Conservation (phyloP, 805 yeast species). For the Ogataea zsoltii region DNA sequence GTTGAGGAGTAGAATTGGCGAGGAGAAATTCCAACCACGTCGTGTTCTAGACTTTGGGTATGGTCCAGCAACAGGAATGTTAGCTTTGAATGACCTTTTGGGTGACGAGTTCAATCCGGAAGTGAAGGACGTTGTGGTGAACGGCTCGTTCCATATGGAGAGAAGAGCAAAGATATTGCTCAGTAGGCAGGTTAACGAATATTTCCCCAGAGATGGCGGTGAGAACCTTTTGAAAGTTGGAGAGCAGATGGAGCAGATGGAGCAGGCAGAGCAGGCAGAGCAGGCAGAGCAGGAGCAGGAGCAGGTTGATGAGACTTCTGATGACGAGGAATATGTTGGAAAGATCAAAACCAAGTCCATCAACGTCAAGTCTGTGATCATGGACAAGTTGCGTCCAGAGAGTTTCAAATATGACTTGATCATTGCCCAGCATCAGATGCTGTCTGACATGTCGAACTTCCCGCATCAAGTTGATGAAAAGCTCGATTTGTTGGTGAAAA, state of each 20-base stretch:
- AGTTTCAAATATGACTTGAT: constrained; percentile 72
- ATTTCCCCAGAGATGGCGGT: constrained; percentile 25
- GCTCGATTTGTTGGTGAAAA: constrained; percentile 55
- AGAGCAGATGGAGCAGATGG: constrained; percentile 8
- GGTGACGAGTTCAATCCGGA: constrained; percentile 62
- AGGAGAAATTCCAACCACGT: constrained; percentile 56
- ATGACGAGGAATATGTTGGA: constrained; percentile 40
- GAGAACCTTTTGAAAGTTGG: constrained; percentile 37
- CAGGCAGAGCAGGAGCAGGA: constrained; percentile 8
- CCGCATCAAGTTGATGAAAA: constrained; percentile 75
- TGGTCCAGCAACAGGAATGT: constrained; percentile 92
- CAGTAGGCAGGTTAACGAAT: constrained; percentile 64
- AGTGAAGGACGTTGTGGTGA: constrained; percentile 68
- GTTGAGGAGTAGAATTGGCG: constrained; percentile 55
- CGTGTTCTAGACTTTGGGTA: constrained; percentile 76
- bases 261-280: too few relatives aligned
- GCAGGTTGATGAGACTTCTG: constrained; percentile 13
- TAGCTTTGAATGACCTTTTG: constrained; percentile 83
- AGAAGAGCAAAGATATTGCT: constrained; percentile 75
- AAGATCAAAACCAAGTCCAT: constrained; percentile 59
- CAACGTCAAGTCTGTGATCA: constrained; percentile 53
- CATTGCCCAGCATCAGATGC: constrained; percentile 76
- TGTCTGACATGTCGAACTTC: constrained; percentile 57
- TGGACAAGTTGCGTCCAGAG: constrained; percentile 50
- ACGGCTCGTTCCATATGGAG: constrained; percentile 73